Evolutionary conservation across 75 land plant species (phyloP).

Genomic region (Ceratopteris richardii): DNA sequence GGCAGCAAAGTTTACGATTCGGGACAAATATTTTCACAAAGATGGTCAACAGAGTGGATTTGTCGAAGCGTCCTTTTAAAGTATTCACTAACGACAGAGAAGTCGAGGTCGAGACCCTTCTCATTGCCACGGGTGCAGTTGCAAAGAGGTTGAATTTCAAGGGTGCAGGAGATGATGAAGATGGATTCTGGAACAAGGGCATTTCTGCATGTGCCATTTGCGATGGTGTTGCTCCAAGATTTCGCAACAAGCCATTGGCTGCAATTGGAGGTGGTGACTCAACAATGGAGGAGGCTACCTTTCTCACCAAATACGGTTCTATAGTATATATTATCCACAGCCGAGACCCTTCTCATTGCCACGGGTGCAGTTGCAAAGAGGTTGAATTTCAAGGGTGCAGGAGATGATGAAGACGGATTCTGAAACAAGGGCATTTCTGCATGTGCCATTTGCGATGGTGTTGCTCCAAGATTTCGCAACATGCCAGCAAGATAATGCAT

Average conservation of each 20-base stretch:
- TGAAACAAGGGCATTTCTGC: no score
- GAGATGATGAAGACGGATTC: no score
- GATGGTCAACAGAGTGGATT: slow-evolving; percentile 62
- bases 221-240: slow-evolving; percentile 92
- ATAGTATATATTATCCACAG: slow-evolving; percentile 79
- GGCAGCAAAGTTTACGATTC: slow-evolving; percentile 63
- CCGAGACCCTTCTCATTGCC: slow-evolving; percentile 62
- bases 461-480: slow-evolving; percentile 80
- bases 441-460: slow-evolving; percentile 95
- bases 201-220: no score
- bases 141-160: slow-evolving; percentile 66
- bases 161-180: no score
- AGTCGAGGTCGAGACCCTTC: slow-evolving; percentile 63
- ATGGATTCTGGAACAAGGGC: no score
- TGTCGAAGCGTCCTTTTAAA: slow-evolving; percentile 52
- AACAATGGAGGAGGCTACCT: no score
- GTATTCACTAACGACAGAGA: slow-evolving; percentile 30
- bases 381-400: no score
- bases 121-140: slow-evolving; percentile 90
- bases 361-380: slow-evolving; percentile 92
- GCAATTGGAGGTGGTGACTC: no score
- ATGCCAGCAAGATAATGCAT: slow-evolving; percentile 98
- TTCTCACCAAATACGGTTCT: slow-evolving; percentile 85
- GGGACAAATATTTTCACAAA: no score
- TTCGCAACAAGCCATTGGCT: slow-evolving; percentile 74